phyloP scores from a whole-genome alignment of 164 flowering plant species.

The Tinospora cordifolia region DNA sequence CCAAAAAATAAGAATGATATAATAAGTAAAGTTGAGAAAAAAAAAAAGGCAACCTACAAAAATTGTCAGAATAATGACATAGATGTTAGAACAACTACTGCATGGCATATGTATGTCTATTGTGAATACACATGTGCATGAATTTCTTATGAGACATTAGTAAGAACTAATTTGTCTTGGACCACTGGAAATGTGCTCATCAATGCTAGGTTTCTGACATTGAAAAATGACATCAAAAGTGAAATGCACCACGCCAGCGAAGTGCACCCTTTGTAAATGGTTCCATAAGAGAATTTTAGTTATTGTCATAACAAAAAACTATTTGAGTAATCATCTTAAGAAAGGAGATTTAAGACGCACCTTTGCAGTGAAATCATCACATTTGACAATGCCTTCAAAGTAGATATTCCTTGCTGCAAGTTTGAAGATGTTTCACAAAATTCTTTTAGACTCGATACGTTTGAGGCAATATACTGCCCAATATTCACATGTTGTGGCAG shows the following conservation, averaged over 20 bases:
- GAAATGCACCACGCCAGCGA: neutral
- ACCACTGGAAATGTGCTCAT: neutral
- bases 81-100: neutral
- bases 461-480: slow-evolving; percentile 62
- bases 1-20: too few relatives aligned
- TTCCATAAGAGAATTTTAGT: neutral
- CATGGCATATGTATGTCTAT: neutral
- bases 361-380: slow-evolving; percentile 77
- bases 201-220: neutral
- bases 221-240: neutral
- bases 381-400: slow-evolving; percentile 66
- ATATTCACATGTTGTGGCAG: slow-evolving; percentile 57
- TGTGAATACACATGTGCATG: neutral
- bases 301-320: neutral
- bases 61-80: neutral
- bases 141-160: neutral
- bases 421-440: slow-evolving; percentile 48
- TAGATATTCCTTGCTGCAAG: slow-evolving; percentile 42
- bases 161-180: neutral
- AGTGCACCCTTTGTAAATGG: neutral
- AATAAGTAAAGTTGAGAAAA: too few relatives aligned
- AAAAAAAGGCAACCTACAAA: too few relatives aligned
- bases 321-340: neutral
- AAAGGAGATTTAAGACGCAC: slow-evolving; percentile 24
- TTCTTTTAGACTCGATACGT: slow-evolving; percentile 65